A percentile compares a stretch with the other conserved stretches of the same genome.
Evolutionary conservation across 495 filamentous ascomycete species (phyloP).

Genomic region (Apiosordaria backusii): DNA sequence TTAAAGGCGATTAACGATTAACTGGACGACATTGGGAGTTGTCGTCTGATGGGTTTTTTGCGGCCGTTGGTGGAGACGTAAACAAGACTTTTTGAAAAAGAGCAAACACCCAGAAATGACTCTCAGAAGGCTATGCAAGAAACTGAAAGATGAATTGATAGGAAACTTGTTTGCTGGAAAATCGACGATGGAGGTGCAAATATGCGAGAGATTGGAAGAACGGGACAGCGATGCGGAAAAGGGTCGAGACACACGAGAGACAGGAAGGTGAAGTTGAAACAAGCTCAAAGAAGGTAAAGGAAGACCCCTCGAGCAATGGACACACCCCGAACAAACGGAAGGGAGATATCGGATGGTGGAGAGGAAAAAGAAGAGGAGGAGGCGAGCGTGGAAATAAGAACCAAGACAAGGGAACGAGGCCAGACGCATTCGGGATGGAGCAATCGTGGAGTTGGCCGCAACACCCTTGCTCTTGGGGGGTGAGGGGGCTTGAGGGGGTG

Average conservation of each 20-base stretch:
- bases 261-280: not conserved
- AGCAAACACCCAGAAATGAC: not conserved
- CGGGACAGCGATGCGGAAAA: not conserved
- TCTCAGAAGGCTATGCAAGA: not conserved
- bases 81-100: not conserved
- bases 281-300: not conserved
- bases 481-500: not conserved
- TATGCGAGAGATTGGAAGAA: not conserved
- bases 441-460: not conserved
- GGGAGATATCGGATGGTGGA: not conserved
- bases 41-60: not conserved
- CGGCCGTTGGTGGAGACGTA: not conserved
- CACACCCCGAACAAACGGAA: not conserved
- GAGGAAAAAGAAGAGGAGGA: not conserved
- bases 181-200: no score
- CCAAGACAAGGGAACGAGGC: not conserved
- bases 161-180: not conserved
- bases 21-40: slow-evolving; percentile 33
- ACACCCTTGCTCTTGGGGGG: not conserved
- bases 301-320: slow-evolving; percentile 1
- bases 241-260: slow-evolving; percentile 2
- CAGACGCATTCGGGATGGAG: not conserved
- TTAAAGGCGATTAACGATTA: slow-evolving; percentile 35
- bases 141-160: not conserved
- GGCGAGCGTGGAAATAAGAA: not conserved